These are phyloP conservation scores for Vanderwaltozyma verrucispora DNA, from an alignment of 805 yeast species.

Conservation along the genomic window DNA sequence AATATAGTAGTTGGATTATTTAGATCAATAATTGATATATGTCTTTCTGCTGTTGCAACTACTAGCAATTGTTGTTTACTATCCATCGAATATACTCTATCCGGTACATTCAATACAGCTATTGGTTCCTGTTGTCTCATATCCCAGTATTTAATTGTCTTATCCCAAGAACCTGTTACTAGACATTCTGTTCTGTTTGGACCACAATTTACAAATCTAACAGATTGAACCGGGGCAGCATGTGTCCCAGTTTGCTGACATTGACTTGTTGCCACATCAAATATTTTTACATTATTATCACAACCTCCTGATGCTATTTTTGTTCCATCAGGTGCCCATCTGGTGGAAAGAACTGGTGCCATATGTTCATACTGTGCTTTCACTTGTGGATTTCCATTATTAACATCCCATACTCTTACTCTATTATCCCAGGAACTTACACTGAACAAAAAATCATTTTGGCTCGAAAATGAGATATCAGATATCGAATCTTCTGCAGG, in stretches of 20 bases:
- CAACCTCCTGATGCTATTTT: constrained; percentile 84
- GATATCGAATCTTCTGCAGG: constrained; percentile 88
- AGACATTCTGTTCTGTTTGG: constrained; percentile 66
- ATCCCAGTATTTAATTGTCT: constrained; percentile 92
- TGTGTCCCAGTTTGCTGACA: constrained; percentile 78
- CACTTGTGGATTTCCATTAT: constrained; percentile 73
- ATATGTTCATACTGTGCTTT: constrained; percentile 83
- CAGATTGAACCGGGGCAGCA: constrained; percentile 65
- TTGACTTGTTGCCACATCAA: constrained; percentile 79
- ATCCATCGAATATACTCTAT: constrained; percentile 86
- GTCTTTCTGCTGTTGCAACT: constrained; percentile 90
- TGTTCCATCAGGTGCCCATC: constrained; percentile 86
- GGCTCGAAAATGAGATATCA: constrained; percentile 78
- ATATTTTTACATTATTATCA: constrained; percentile 78
- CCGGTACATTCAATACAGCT: constrained; percentile 74
- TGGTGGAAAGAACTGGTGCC: constrained; percentile 71
- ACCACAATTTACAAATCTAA: constrained; percentile 74
- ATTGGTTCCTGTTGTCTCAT: constrained; percentile 78
- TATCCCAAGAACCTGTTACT: constrained; percentile 95
- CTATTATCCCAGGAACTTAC: constrained; percentile 97
- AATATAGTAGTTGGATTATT: constrained; percentile 75
- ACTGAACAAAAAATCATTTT: constrained; percentile 62
- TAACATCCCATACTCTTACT: constrained; percentile 83
- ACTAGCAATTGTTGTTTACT: constrained; percentile 70
- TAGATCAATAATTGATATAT: constrained; percentile 64